phyloP scores from a whole-genome alignment of 2,329 filamentous ascomycete species.

The Orbilia ellipsospora region DNA sequence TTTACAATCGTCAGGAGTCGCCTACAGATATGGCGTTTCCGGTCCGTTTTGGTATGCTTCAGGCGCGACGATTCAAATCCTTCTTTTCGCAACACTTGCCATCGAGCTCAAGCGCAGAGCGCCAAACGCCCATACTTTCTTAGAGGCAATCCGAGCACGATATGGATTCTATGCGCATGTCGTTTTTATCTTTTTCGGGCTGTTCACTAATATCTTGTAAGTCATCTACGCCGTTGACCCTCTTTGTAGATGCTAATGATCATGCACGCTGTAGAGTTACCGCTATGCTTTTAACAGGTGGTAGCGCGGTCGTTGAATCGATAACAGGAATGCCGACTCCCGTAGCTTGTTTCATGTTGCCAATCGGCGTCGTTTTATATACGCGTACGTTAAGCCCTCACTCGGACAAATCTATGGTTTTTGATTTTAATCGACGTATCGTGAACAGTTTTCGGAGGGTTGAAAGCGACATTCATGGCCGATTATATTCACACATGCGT shows the following conservation, averaged over 20 bases:
- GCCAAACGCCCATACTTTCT: conserved; percentile 79
- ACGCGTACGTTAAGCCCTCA: conserved; percentile 65
- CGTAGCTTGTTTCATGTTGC: conserved; percentile 84
- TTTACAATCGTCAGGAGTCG: conserved; percentile 80
- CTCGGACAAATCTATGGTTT: neutral
- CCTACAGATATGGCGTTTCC: conserved; percentile 78
- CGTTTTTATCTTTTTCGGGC: conserved; percentile 82
- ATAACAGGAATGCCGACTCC: conserved; percentile 80
- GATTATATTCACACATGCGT: conserved; percentile 87
- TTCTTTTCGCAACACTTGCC: conserved; percentile 88
- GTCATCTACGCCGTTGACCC: neutral
- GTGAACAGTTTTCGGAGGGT: conserved; percentile 42
- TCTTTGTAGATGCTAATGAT: neutral
- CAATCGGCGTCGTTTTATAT: conserved; percentile 82
- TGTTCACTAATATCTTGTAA: conserved; percentile 81
- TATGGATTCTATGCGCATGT: conserved; percentile 79
- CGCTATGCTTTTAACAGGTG: conserved; percentile 89
- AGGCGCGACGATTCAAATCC: conserved; percentile 84
- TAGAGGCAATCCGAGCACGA: conserved; percentile 81
- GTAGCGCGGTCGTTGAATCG: conserved; percentile 76
- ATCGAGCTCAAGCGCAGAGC: conserved; percentile 88
- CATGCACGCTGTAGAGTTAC: conserved; percentile 68
- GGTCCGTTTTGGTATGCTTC: conserved; percentile 74
- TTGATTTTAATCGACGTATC: neutral
- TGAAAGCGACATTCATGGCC: conserved; percentile 78